Base-by-base conservation (phyloP, 768 basidiomycete genomes). In the Pleurotus sapidus region DNA sequence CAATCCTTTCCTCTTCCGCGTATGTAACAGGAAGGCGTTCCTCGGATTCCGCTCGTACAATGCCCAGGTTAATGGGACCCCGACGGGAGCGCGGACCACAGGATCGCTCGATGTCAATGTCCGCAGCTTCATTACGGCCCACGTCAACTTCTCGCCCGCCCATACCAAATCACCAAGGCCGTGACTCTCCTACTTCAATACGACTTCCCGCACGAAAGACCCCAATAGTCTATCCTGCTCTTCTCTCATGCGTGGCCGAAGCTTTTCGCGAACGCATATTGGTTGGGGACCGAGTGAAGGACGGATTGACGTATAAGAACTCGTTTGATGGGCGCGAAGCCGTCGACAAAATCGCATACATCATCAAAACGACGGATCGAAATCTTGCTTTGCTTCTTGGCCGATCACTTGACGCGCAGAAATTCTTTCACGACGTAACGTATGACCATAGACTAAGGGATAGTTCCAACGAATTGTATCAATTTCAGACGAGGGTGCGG, bases 361-460 rank as follows among this genome's bases (percentile, higher is more conserved):
- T 99, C 68, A 97, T 98, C 81, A 95, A 95, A 74, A 98, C 97
- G 3, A 93, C 95, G 5, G 97, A 99, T 73, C 83, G 97, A 12
- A 98, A 97, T 71, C 81, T 99, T 24, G 97, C 97, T 9, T 75
- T 98, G 46, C 79, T 99, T 2, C 82, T 98, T n/a, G 97, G 97
- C 4, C 84, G 97, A 42, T 95, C 97, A 2, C 77, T 99, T 54
- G 97, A 98, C 66, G 90, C 95, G 7, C 97, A 98, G 71, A 98
- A 98, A 74, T 98, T 94, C 74, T 98, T 99, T 69, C 97, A 99
- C 67, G 97, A 98, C 66, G 97, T 99, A 63, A 98, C 97, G 7
- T 99, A 98, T 67, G 96, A 98, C 66, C 97, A 99, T 70, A 88
- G 96, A 12, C 70, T 99, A 57, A 78, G 97, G 50, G 97, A 98